Percentiles rank a stretch among this genome's conserved stretches.
These are phyloP conservation scores for Aspergillus heteromorphus DNA, from an alignment of 495 filamentous ascomycete species.

Conservation along the genomic window DNA sequence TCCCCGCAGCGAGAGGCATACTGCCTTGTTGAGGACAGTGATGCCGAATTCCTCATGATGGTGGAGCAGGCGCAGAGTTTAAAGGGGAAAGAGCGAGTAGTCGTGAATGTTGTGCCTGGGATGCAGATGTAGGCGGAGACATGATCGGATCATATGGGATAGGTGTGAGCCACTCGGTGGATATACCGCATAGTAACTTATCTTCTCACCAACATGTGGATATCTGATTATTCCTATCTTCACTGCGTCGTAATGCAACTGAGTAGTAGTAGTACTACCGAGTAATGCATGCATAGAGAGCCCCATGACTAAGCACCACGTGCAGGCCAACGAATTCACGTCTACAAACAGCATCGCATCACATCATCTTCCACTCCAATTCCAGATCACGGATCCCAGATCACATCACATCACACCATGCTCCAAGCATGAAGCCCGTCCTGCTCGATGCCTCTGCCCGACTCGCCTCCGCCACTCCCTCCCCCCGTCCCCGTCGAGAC, in stretches of 20 bases:
- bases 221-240: no score
- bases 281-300: not conserved
- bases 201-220: not conserved
- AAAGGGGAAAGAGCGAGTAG: not conserved
- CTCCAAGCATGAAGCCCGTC: conserved; percentile 22
- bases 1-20: conserved; percentile 9
- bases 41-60: conserved; percentile 21
- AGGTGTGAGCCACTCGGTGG: no score
- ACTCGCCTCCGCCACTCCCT: conserved; percentile 30
- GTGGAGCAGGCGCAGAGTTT: conserved; percentile 13
- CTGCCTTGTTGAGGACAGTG: conserved; percentile 15
- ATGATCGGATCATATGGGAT: no score
- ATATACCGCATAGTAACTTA: not conserved
- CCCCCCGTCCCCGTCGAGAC: conserved; percentile 43
- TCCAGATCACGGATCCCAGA: no score
- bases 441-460: conserved; percentile 38
- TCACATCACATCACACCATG: conserved; percentile 30
- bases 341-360: not conserved
- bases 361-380: no score
- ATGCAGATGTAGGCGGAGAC: not conserved
- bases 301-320: not conserved
- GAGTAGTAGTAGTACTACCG: no score
- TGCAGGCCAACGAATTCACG: not conserved
- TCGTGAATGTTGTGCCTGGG: conserved; percentile 11
- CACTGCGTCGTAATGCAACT: no score